Conservation (phyloP, 352 stramenopile species). For the Phytopythium helicoides region DNA sequence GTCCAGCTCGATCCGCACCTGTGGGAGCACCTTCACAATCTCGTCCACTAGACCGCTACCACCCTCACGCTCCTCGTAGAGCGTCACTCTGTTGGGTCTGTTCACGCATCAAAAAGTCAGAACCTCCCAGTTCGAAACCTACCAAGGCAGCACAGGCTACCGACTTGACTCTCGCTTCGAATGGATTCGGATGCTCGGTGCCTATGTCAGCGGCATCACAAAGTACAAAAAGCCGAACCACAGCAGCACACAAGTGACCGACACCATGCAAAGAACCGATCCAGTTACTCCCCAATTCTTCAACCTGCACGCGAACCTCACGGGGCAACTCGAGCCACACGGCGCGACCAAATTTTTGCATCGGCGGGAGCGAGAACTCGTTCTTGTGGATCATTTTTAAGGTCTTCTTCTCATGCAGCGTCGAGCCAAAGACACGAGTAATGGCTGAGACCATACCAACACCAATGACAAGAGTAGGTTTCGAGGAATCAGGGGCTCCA, state of each 20-base stretch:
- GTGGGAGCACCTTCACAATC: conserved; percentile 58
- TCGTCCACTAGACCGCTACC: conserved; percentile 85
- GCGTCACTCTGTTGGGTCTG: conserved; percentile 78
- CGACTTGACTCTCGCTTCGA: conserved; percentile 62
- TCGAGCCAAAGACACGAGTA: conserved; percentile 83
- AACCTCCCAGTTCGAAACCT: not conserved
- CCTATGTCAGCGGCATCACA: conserved; percentile 83
- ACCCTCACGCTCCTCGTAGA: conserved; percentile 88
- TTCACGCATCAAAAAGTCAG: not conserved
- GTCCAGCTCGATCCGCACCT: conserved; percentile 27
- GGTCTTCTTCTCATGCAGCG: conserved; percentile 79
- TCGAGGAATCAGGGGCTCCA: conserved; percentile 7
- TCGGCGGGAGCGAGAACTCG: conserved; percentile 93
- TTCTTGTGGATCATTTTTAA: conserved; percentile 76
- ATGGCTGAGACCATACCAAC: conserved; percentile 76
- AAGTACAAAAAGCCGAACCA: conserved; percentile 93
- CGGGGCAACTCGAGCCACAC: conserved; percentile 94
- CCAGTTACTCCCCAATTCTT: conserved; percentile 34
- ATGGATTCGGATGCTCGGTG: conserved; percentile 80
- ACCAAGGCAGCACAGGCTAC: not conserved
- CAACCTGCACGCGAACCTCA: conserved; percentile 35
- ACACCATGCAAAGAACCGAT: conserved; percentile 70
- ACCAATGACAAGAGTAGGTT: conserved; percentile 22
- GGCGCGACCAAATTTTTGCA: conserved; percentile 94
- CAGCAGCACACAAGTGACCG: conserved; percentile 89